These are phyloP conservation scores for Ogataea corticis DNA, from an alignment of 805 yeast species.

Conservation along the genomic window DNA sequence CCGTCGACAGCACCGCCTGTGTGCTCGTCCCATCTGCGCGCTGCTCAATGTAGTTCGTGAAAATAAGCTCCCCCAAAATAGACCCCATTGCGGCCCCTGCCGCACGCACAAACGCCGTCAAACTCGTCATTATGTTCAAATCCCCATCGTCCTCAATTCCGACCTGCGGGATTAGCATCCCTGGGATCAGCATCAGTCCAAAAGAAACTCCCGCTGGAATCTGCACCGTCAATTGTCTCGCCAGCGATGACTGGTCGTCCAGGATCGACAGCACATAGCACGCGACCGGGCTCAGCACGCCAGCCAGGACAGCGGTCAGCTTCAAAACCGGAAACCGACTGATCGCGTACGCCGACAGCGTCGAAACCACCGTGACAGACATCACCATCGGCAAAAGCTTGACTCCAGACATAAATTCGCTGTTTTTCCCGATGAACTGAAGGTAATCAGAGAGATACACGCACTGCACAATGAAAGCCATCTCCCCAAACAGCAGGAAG, in stretches of 20 bases:
- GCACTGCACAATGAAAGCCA: slow-evolving; percentile 42
- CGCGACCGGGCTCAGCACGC: slow-evolving; percentile 44
- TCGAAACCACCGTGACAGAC: slow-evolving; percentile 43
- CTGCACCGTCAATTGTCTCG: slow-evolving; percentile 44
- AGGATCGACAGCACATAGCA: slow-evolving; percentile 46
- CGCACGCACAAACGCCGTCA: slow-evolving; percentile 45
- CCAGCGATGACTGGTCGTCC: slow-evolving; percentile 37
- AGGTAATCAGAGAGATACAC: slow-evolving; percentile 47
- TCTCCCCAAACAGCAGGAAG: slow-evolving; percentile 31
- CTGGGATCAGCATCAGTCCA: slow-evolving; percentile 50
- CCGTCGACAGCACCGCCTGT: slow-evolving; percentile 5
- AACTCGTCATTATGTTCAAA: slow-evolving; percentile 48
- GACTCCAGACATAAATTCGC: slow-evolving; percentile 49
- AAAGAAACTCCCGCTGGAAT: slow-evolving; percentile 47
- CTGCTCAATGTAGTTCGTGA: slow-evolving; percentile 20
- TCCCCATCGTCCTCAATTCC: slow-evolving; percentile 49
- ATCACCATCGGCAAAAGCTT: slow-evolving; percentile 47
- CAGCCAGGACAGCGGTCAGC: slow-evolving; percentile 40
- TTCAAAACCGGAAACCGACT: slow-evolving; percentile 41
- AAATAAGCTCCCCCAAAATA: slow-evolving; percentile 43
- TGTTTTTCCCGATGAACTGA: slow-evolving; percentile 45
- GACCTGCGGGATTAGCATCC: slow-evolving; percentile 46
- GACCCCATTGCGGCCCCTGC: slow-evolving; percentile 51
- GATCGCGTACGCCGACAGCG: slow-evolving; percentile 40
- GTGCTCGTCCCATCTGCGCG: slow-evolving; percentile 3